Evolutionary conservation across 192 early-diverging fungal species (phyloP).

Genomic region (Coemansia sp.): DNA sequence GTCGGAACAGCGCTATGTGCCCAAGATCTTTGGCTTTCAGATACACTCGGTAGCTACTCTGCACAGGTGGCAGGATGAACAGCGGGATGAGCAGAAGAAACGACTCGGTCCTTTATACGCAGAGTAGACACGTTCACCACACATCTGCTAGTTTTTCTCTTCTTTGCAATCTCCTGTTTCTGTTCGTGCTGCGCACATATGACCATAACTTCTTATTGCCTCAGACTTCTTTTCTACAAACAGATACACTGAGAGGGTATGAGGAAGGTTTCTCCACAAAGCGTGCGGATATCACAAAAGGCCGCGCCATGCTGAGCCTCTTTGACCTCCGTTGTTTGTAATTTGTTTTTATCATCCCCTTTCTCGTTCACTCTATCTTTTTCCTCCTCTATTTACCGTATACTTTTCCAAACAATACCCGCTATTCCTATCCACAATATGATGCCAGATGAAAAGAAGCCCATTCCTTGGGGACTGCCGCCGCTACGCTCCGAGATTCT

Average conservation of each 20-base stretch:
- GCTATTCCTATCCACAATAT: conserved; percentile 18
- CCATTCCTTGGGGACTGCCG: conserved; percentile 49
- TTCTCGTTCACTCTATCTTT: neutral
- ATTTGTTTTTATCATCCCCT: neutral
- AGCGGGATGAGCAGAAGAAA: conserved; percentile 68
- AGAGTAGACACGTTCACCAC: neutral
- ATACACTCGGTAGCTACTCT: conserved; percentile 84
- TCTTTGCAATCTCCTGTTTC: conserved; percentile 5
- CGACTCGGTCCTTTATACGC: conserved; percentile 28
- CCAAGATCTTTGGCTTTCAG: conserved; percentile 98
- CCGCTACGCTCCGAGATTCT: conserved; percentile 39
- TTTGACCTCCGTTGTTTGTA: neutral
- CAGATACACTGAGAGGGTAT: neutral
- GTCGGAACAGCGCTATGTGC: conserved; percentile 73
- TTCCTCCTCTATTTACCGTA: neutral
- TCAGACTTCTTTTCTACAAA: neutral
- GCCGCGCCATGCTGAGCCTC: neutral
- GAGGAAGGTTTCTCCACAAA: neutral
- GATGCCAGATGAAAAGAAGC: conserved; percentile 53
- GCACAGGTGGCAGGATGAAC: conserved; percentile 86
- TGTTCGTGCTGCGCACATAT: neutral
- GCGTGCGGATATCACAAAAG: neutral
- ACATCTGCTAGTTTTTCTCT: neutral
- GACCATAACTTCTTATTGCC: neutral
- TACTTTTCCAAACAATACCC: neutral